Evolutionary conservation across 73 alveolate species (phyloP), one percentile per base, ranked within the genome.

Genomic region (Vitrella brassicaformis): DNA sequence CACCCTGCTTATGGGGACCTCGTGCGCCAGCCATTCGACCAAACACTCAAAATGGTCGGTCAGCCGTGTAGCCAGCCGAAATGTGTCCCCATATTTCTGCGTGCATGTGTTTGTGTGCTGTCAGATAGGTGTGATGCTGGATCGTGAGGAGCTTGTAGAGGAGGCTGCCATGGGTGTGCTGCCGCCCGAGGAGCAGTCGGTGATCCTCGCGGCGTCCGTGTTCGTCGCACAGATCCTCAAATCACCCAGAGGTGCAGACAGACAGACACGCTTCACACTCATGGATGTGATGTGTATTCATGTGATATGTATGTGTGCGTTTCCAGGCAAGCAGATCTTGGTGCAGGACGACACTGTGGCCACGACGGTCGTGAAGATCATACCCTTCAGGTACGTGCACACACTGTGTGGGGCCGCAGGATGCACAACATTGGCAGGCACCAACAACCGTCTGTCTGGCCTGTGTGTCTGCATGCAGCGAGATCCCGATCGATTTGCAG

Each of bases 221-320:
- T 73, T 73, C 68, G 45, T 73, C 47, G 65, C 39, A 66, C 80
- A 73, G 28, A 39, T 73, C 14, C 67, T 73, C 7, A 72, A 73
- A n/a, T 73, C 80, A 0, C 73, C 80, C 0, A 66, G 80, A 8
- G 80, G 80, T n/a, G n/a, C n/a, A n/a, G n/a, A n/a, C n/a, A n/a
- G n/a, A n/a, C n/a, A n/a, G n/a, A n/a, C n/a, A n/a, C n/a, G n/a
- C n/a, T n/a, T n/a, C n/a, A n/a, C n/a, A n/a, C n/a, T n/a, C n/a
- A n/a, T n/a, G n/a, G n/a, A n/a, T n/a, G n/a, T n/a, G n/a, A n/a
- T n/a, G n/a, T n/a, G n/a, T n/a, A n/a, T n/a, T n/a, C n/a, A n/a
- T n/a, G n/a, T n/a, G n/a, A n/a, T n/a, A n/a, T n/a, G n/a, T n/a
- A n/a, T n/a, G n/a, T n/a, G n/a, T n/a, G n/a, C n/a, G n/a, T n/a